These are phyloP conservation scores for Fusarium sp. DNA, from an alignment of 2,329 filamentous ascomycete genomes.

Conservation along the genomic window DNA sequence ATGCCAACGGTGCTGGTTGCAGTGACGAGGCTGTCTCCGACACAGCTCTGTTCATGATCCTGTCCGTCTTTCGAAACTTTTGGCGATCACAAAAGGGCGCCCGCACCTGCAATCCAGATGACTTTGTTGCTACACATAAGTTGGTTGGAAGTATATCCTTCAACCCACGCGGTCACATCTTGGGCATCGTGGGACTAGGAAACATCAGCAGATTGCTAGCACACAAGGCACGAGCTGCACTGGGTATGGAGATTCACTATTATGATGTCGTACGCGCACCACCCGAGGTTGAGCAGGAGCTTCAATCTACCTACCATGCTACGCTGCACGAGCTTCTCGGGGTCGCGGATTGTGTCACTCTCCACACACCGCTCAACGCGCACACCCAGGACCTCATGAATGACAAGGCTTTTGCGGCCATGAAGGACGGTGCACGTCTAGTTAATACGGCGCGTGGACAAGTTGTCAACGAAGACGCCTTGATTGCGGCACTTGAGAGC, in stretches of 20 bases:
- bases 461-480: conserved; percentile 63
- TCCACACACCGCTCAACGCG: conserved; percentile 47
- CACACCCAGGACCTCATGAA: conserved; percentile 32
- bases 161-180: conserved; percentile 59
- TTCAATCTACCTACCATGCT: conserved; percentile 47
- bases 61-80: conserved; percentile 63
- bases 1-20: conserved; percentile 57
- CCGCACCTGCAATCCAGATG: conserved; percentile 28
- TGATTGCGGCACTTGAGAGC: conserved; percentile 59
- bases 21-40: conserved; percentile 59
- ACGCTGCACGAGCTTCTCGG: conserved; percentile 44
- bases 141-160: conserved; percentile 53
- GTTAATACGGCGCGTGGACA: conserved; percentile 66
- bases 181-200: conserved; percentile 66
- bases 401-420: conserved; percentile 43
- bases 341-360: conserved; percentile 48
- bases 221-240: conserved; percentile 55
- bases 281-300: conserved; percentile 44
- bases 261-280: conserved; percentile 55
- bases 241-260: conserved; percentile 68
- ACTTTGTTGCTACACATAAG: conserved; percentile 34
- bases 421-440: conserved; percentile 61
- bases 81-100: conserved; percentile 52
- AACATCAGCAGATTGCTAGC: conserved; percentile 61
- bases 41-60: conserved; percentile 55